Conservation (phyloP, 2,329 filamentous ascomycete genomes). For the Zopfia rhizophila region DNA sequence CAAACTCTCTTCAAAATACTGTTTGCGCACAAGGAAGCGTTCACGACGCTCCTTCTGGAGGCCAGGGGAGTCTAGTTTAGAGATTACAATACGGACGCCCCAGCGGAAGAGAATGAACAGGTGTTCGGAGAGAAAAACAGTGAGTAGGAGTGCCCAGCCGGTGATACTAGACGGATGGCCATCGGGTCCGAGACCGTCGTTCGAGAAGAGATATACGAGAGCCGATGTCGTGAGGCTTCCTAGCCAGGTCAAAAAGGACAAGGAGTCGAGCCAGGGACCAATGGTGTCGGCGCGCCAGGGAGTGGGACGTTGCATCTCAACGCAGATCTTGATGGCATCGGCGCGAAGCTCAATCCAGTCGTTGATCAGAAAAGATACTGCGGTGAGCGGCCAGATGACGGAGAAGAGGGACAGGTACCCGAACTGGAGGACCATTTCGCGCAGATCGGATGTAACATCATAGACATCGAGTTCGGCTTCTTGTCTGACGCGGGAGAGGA, state of each 20-base stretch:
- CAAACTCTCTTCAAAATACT: conserved; percentile 78
- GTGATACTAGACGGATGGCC: conserved; percentile 77
- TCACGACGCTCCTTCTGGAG: conserved; percentile 86
- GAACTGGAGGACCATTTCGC: conserved; percentile 72
- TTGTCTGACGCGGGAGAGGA: conserved; percentile 81
- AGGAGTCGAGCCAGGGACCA: conserved; percentile 86
- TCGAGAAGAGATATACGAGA: conserved; percentile 88
- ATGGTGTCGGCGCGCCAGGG: conserved; percentile 94
- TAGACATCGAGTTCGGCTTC: conserved; percentile 86
- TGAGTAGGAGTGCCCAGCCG: conserved; percentile 82
- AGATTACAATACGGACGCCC: conserved; percentile 76
- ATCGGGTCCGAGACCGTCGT: conserved; percentile 70
- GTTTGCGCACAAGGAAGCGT: conserved; percentile 81
- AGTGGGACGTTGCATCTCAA: conserved; percentile 87
- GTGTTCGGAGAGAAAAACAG: conserved; percentile 88
- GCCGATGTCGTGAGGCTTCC: conserved; percentile 89
- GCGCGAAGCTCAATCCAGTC: conserved; percentile 96
- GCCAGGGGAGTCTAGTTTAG: conserved; percentile 85
- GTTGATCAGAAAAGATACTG: conserved; percentile 88
- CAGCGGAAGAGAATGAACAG: conserved; percentile 83
- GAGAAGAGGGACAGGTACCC: conserved; percentile 93
- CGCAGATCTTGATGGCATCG: conserved; percentile 93
- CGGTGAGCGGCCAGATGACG: conserved; percentile 93
- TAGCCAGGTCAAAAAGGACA: conserved; percentile 93
- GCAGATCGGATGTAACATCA: conserved; percentile 88